Evolutionary conservation across 805 yeast species (phyloP), one percentile per base, ranked within the genome.

Genomic region (Starmera dryadoides): DNA sequence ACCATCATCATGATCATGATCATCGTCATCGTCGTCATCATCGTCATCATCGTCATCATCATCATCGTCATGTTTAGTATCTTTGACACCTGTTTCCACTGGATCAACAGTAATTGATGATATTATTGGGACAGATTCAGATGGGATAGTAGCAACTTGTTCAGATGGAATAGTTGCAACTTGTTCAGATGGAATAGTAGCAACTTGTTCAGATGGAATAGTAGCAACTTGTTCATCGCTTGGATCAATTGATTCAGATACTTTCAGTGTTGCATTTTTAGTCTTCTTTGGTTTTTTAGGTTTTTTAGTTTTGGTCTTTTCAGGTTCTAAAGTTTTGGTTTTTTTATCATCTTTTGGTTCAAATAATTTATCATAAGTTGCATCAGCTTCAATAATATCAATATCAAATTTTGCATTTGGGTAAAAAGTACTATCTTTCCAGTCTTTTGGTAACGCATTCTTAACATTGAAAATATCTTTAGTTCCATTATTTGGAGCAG

Each of bases 401-500:
- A 69, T 62, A 6, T 60, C 58, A 44, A 68, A 79, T 3, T 63
- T 56, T 29, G 77, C 70, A 47, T 66, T 64, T 0, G 86, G 86
- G 46, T 76, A 80, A 4, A 40, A 49, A 15, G 53, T 45, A 1
- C 44, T 40, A 48, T 79, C 84, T 15, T 40, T 45, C 86, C 85
- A 77, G 34, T 56, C 60, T 2, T 44, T 33, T 0, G 64, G 66
- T 25, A 77, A 54, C 1, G 49, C 31, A 39, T 66, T 64, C 1
- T 43, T 37, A 1, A 41, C 28, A 10, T 41, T 37, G 4, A 68
- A 50, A 15, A 65, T 40, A 18, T 43, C 45, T 4, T 33, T 34
- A 0, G 76, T 56, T 1, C 91, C 91, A 48, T 83, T 82, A 48
- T 80, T 82, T 1, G 69, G 58, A 7, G 79, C 64, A 0, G 87